Evolutionary conservation across 176 grass and related monocot species (phyloP).

Genomic region (Pharus latifolius): DNA sequence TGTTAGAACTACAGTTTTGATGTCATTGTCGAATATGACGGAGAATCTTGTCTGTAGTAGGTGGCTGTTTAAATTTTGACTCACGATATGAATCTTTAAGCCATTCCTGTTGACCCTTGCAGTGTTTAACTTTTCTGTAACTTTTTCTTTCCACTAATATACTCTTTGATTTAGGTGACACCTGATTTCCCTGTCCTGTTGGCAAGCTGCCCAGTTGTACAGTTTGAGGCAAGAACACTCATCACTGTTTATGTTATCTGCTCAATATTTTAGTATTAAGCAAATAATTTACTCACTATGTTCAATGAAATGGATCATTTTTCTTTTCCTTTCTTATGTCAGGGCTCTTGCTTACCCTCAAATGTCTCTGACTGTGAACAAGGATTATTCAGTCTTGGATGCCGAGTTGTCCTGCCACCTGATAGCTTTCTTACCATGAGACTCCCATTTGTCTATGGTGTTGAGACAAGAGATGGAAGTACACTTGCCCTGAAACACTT

Average conservation of each 20-base stretch:
- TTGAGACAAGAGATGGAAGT: slow-evolving; percentile 51
- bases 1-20: not conserved
- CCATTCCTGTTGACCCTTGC: not conserved
- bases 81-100: not conserved
- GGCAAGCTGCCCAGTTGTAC: slow-evolving; percentile 68
- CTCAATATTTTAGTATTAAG: not conserved
- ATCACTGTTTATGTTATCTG: not conserved
- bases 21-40: not conserved
- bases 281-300: not conserved
- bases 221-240: slow-evolving; percentile 59
- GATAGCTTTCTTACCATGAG: slow-evolving; percentile 89
- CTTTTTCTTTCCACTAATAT: slow-evolving; percentile 11
- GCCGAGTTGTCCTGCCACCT: slow-evolving; percentile 69
- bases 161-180: slow-evolving; percentile 50
- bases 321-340: slow-evolving; percentile 16
- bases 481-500: slow-evolving; percentile 44
- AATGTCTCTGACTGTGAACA: slow-evolving; percentile 51
- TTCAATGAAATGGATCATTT: not conserved
- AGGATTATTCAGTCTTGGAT: slow-evolving; percentile 64
- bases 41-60: too few relatives aligned
- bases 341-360: slow-evolving; percentile 70
- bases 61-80: slow-evolving; percentile 7
- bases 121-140: not conserved
- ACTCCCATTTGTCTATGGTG: slow-evolving; percentile 84
- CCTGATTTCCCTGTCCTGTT: slow-evolving; percentile 73